A percentile compares a stretch with the other conserved stretches of the same genome.
Evolutionary conservation across 768 basidiomycete genomes (phyloP).

Genomic region (Lentinula edodes): DNA sequence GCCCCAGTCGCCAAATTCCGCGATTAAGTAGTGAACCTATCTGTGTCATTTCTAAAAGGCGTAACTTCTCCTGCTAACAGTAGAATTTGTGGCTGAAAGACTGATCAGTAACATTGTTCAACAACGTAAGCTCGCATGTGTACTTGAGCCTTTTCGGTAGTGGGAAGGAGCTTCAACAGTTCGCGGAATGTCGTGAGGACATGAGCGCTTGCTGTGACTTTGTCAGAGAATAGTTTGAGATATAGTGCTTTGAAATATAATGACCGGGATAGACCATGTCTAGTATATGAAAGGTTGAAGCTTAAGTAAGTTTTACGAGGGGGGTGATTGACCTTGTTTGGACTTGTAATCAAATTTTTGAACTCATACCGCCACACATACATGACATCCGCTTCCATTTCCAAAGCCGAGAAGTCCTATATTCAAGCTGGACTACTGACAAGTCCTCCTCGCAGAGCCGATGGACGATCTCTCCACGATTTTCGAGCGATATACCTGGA

Average conservation of each 20-base stretch:
- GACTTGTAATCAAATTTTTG: too few species aligned
- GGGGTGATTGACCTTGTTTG: too few species aligned
- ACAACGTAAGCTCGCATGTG: not conserved
- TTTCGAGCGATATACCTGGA: slow-evolving; percentile 69
- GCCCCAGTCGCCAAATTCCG: slow-evolving; percentile 63
- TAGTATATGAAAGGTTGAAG: not conserved
- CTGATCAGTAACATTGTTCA: slow-evolving; percentile 1
- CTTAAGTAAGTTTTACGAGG: too few species aligned
- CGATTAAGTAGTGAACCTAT: slow-evolving; percentile 25
- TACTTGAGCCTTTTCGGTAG: slow-evolving; percentile 49
- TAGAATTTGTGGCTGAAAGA: slow-evolving; percentile 58
- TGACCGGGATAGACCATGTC: slow-evolving; percentile 7
- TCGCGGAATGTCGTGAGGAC: slow-evolving; percentile 47
- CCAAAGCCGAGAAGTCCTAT: slow-evolving; percentile 78
- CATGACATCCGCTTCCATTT: slow-evolving; percentile 39
- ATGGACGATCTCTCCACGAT: slow-evolving; percentile 65
- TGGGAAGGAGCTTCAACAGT: slow-evolving; percentile 45
- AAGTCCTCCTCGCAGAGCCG: slow-evolving; percentile 60
- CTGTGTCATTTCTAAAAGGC: slow-evolving; percentile 74
- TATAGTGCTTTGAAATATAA: not conserved
- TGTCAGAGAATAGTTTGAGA: not conserved
- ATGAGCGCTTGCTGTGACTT: slow-evolving; percentile 26
- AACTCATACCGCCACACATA: slow-evolving; percentile 3
- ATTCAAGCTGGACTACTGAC: slow-evolving; percentile 61
- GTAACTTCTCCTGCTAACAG: slow-evolving; percentile 61